Percentiles rank a stretch among this genome's conserved stretches.
Evolutionary conservation across 305 asterid species (phyloP).

Genomic region (Salvia sclarea): DNA sequence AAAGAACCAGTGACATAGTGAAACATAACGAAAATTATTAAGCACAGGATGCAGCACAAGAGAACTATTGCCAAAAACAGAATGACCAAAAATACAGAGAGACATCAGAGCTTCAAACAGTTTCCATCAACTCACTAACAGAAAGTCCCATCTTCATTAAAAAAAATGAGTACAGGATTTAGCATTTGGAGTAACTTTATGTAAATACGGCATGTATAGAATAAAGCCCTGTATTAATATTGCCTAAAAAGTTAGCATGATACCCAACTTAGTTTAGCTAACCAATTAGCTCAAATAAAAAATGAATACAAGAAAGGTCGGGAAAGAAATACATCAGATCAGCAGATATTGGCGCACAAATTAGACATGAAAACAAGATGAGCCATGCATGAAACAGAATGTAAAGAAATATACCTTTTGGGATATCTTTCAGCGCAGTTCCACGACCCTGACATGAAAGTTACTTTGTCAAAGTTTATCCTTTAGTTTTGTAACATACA

Average conservation of each 20-base stretch:
- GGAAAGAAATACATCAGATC: conserved; percentile 3
- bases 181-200: background rate
- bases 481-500: conserved; percentile 1
- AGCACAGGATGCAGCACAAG: conserved; percentile 1
- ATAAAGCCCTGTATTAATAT: background rate
- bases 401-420: conserved; percentile 57
- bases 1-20: background rate
- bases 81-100: background rate
- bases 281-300: conserved; percentile 2
- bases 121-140: background rate
- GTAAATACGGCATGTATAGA: background rate
- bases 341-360: background rate
- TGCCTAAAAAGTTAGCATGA: background rate
- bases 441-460: conserved; percentile 79
- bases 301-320: conserved; percentile 10
- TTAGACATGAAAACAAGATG: background rate
- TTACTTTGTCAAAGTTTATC: conserved; percentile 17
- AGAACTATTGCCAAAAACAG: background rate
- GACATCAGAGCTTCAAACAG: background rate
- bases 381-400: conserved; percentile 17
- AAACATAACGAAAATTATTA: background rate
- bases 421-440: conserved; percentile 82
- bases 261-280: conserved; percentile 5
- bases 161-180: background rate
- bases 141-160: background rate